phyloP scores from a whole-genome alignment of 257 asterid genomes.

The Solanum lycopersicoides region DNA sequence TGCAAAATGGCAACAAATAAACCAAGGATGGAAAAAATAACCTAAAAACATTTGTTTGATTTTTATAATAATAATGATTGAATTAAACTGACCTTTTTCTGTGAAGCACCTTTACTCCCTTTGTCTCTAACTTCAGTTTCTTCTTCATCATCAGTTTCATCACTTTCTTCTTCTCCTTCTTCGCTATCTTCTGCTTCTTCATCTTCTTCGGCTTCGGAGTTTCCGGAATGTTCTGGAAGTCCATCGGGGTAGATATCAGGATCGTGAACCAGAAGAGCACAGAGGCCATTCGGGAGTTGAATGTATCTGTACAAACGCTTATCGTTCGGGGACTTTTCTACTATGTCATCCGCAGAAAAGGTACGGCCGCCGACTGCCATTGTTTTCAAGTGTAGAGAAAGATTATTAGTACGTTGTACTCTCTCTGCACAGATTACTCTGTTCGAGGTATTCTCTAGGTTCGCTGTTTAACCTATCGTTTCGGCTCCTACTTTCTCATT shows the following conservation, averaged over 20 bases:
- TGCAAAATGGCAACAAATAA: conserved; percentile 16
- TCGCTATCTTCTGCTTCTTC: conserved; percentile 26
- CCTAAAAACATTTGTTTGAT: not conserved
- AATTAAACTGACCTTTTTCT: conserved; percentile 56
- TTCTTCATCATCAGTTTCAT: conserved; percentile 25
- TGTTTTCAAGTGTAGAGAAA: not conserved
- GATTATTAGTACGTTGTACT: not conserved
- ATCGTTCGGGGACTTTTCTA: conserved; percentile 75
- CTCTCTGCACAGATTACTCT: not conserved
- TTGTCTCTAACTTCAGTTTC: conserved; percentile 17
- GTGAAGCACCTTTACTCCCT: conserved; percentile 32
- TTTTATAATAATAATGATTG: not conserved
- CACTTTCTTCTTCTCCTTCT: conserved; percentile 21
- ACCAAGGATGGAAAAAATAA: not conserved
- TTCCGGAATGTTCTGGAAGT: conserved; percentile 2
- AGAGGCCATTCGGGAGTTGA: conserved; percentile 74
- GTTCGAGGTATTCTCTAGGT: not conserved
- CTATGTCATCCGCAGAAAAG: conserved; percentile 69
- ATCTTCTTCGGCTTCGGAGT: not conserved
- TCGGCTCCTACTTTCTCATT: not conserved
- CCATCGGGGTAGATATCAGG: conserved; percentile 68
- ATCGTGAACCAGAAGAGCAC: conserved; percentile 87
- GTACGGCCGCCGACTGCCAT: conserved; percentile 49
- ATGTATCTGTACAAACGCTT: conserved; percentile 76
- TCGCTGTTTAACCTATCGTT: not conserved